A percentile compares a stretch with the other conserved stretches of the same genome.
Conservation (phyloP, 352 stramenopile species). For the Peronospora farinosa region DNA sequence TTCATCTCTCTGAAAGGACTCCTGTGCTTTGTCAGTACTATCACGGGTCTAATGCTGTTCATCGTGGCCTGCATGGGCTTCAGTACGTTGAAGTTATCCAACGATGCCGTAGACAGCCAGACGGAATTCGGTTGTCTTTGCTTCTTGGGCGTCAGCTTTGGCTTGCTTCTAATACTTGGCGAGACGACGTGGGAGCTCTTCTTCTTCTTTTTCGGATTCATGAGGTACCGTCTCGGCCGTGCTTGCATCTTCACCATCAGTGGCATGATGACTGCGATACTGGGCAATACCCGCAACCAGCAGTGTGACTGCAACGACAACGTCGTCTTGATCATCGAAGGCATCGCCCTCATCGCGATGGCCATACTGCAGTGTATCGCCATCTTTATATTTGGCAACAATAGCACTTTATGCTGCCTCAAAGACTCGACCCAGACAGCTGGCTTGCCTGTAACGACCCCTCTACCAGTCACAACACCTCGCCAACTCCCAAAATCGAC, state of each 20-base stretch:
- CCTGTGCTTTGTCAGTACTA: constrained; percentile 34
- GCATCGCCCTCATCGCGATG: constrained; percentile 42
- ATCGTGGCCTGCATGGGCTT: constrained; percentile 47
- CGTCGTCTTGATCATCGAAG: constrained; percentile 47
- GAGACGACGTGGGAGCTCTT: constrained; percentile 59
- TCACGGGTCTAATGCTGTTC: constrained; percentile 34
- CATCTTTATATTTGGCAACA: constrained; percentile 52
- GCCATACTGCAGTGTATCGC: constrained; percentile 38
- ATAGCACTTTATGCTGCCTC: constrained; percentile 19
- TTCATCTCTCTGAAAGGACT: constrained; percentile 26
- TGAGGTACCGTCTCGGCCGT: constrained; percentile 64
- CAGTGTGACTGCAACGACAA: constrained; percentile 48
- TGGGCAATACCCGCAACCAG: constrained; percentile 50
- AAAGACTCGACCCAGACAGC: constrained; percentile 6
- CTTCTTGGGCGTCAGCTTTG: constrained; percentile 65
- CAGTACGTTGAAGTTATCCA: constrained; percentile 33
- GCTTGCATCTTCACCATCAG: constrained; percentile 48
- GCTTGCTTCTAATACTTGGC: constrained; percentile 45
- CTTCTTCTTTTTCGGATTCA: constrained; percentile 79
- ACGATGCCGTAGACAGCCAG: constrained; percentile 34
- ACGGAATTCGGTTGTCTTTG: constrained; percentile 68
- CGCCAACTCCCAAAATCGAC: constrained; percentile 9
- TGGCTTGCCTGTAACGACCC: constrained; percentile 1
- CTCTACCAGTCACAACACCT: constrained; percentile 4
- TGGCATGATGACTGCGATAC: constrained; percentile 54